phyloP scores from a whole-genome alignment of 1,284 basidiomycete genomes.

The Ceratobasidium sp. region DNA sequence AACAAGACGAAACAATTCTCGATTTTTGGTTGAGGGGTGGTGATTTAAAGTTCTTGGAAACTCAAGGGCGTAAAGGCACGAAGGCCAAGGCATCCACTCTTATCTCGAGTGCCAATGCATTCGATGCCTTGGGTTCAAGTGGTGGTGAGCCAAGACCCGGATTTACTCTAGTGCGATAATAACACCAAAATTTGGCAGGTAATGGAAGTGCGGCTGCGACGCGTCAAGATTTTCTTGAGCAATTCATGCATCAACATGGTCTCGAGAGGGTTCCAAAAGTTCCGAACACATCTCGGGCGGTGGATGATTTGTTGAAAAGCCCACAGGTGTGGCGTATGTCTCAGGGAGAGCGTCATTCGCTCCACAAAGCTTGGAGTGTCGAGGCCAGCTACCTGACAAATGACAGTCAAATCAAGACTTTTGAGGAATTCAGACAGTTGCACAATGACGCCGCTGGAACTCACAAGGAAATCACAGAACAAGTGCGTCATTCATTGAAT shows the following conservation, averaged over 20 bases:
- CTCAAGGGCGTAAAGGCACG: not conserved
- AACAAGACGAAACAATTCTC: not conserved
- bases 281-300: slow-evolving; percentile 4
- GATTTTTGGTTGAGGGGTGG: slow-evolving; percentile 7
- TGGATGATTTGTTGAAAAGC: not conserved
- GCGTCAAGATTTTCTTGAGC: not conserved
- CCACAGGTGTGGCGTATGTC: slow-evolving; percentile 38
- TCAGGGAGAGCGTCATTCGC: not conserved
- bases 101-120: no score
- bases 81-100: no score
- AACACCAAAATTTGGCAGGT: no score
- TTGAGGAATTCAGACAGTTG: not conserved
- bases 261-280: not conserved
- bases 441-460: not conserved
- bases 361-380: slow-evolving; percentile 19
- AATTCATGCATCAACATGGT: slow-evolving; percentile 18
- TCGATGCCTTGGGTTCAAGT: no score
- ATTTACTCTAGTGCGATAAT: no score
- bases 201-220: no score
- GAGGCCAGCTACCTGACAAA: not conserved
- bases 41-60: slow-evolving; percentile 27
- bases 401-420: slow-evolving; percentile 9
- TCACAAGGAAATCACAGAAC: slow-evolving; percentile 12
- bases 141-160: no score
- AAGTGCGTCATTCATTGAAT: not conserved